phyloP scores from a whole-genome alignment of 345 rosid genomes.

The Aquilaria malaccensis region DNA sequence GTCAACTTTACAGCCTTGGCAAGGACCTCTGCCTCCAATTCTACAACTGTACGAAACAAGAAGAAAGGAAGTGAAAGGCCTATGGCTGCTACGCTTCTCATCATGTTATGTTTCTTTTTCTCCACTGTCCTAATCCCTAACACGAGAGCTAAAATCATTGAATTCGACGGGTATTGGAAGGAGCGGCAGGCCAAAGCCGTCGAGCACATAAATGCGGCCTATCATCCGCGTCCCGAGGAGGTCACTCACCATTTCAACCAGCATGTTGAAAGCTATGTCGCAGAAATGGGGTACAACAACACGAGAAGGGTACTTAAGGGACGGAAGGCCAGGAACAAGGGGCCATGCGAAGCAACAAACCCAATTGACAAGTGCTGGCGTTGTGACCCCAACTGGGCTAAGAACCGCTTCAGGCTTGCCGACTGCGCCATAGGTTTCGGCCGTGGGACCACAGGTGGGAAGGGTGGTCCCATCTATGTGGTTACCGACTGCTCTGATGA shows the following conservation, averaged over 20 bases:
- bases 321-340: conserved; percentile 8
- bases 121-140: conserved; percentile 20
- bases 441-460: conserved; percentile 52
- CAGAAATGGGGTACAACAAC: conserved; percentile 19
- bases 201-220: conserved; percentile 29
- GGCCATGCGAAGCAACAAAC: conserved; percentile 62
- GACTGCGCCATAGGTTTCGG: conserved; percentile 72
- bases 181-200: conserved; percentile 29
- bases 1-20: too few relatives aligned
- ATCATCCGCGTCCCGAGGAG: conserved; percentile 40
- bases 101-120: conserved; percentile 8
- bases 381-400: conserved; percentile 56
- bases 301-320: conserved; percentile 39
- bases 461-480: conserved; percentile 40
- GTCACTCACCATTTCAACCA: conserved; percentile 37
- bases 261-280: conserved; percentile 28
- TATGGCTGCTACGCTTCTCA: not conserved
- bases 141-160: conserved; percentile 25
- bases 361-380: conserved; percentile 91
- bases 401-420: conserved; percentile 44
- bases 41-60: too few relatives aligned
- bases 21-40: too few relatives aligned
- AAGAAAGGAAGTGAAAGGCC: too few relatives aligned
- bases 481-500: conserved; percentile 58
- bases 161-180: conserved; percentile 57